A percentile compares a stretch with the other conserved stretches of the same genome.
Conservation (phyloP, 2,329 filamentous ascomycete species). For the Diaporthe sp. region DNA sequence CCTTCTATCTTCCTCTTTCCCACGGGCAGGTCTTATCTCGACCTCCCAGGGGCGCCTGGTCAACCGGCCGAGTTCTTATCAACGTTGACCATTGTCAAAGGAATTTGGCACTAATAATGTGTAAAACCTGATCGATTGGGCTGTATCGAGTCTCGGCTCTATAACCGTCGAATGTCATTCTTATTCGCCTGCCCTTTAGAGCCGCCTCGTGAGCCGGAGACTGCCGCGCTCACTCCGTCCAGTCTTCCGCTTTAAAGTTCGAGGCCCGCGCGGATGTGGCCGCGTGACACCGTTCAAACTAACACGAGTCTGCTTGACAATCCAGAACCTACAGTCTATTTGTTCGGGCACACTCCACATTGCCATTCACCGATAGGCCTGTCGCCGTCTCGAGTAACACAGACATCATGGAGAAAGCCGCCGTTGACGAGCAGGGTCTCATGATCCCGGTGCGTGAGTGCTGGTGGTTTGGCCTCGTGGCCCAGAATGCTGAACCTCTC, state of each 20-base stretch:
- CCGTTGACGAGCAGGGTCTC: slow-evolving; percentile 43
- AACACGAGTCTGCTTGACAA: background rate
- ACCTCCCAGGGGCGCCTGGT: background rate
- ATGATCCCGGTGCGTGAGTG: slow-evolving; percentile 42
- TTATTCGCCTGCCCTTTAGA: slow-evolving; percentile 26
- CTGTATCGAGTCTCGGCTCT: slow-evolving; percentile 2
- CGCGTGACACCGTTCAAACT: slow-evolving; percentile 2
- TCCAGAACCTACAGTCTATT: background rate
- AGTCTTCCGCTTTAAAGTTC: slow-evolving; percentile 15
- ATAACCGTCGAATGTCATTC: background rate
- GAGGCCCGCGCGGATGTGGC: background rate
- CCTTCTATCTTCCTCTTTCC: background rate
- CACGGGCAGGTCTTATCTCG: slow-evolving; percentile 22
- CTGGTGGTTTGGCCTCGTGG: slow-evolving; percentile 22
- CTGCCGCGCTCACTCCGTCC: background rate
- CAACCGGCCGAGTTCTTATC: slow-evolving; percentile 20
- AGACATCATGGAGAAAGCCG: slow-evolving; percentile 47
- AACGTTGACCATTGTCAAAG: background rate
- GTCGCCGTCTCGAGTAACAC: background rate
- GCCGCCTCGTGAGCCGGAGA: slow-evolving; percentile 4
- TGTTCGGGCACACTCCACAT: background rate
- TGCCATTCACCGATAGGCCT: background rate
- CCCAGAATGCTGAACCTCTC: background rate
- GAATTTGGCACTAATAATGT: slow-evolving; percentile 13
- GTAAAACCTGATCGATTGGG: slow-evolving; percentile 18